Evolutionary conservation across 75 land plant species (phyloP).

Genomic region (Chamaecyparis obtusa): DNA sequence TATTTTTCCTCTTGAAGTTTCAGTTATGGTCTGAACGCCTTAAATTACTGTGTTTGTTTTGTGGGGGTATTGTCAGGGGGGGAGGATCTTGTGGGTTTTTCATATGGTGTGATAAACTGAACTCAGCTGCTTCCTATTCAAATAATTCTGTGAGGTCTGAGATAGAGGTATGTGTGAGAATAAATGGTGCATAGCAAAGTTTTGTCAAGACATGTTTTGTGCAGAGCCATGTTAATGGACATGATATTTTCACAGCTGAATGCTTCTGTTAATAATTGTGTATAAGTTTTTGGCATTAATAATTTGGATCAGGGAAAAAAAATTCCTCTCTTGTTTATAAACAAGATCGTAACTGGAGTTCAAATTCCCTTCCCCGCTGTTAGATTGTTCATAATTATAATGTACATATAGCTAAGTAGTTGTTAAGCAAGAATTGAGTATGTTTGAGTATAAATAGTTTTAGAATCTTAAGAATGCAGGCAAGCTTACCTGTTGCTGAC

Average conservation of each 20-base stretch:
- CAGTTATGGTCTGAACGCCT: background rate
- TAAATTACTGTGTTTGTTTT: background rate
- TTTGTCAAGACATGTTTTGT: too few species aligned
- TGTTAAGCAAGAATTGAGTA: background rate
- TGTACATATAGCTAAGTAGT: background rate
- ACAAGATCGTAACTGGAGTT: too few species aligned
- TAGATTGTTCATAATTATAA: background rate
- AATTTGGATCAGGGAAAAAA: too few species aligned
- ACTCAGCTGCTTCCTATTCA: background rate
- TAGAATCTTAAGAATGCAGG: too few species aligned
- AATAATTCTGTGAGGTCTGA: background rate
- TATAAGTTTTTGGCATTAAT: too few species aligned
- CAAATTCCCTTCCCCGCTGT: background rate
- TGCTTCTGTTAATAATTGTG: too few species aligned
- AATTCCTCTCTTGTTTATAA: background rate
- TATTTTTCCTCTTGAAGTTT: background rate
- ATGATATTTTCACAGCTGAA: too few species aligned
- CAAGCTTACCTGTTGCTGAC: background rate
- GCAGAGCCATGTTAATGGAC: too few species aligned
- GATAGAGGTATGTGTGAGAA: background rate
- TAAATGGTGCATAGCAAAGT: background rate
- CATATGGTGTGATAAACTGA: slow-evolving; percentile 40
- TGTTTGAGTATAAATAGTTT: too few species aligned
- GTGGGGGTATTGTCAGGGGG: slow-evolving; percentile 22
- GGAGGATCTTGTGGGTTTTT: slow-evolving; percentile 41